Percentiles rank a stretch among this genome's conserved stretches.
Evolutionary conservation across 1,284 basidiomycete species (phyloP).

Genomic region (Ganoderma leucocontextum): DNA sequence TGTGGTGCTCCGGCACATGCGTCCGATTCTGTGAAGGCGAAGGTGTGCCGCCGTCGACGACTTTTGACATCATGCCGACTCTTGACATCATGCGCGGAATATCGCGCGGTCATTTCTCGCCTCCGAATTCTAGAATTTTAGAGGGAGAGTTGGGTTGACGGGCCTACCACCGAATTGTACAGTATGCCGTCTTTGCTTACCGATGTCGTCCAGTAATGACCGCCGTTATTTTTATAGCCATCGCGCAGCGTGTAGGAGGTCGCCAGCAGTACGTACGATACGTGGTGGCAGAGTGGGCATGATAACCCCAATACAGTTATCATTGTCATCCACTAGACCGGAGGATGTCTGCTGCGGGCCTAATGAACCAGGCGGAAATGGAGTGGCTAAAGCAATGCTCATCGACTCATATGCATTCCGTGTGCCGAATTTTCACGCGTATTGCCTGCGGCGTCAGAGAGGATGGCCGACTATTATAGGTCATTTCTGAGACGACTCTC

Average conservation of each 20-base stretch:
- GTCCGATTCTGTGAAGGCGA: slow-evolving; percentile 1
- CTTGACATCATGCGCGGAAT: background rate
- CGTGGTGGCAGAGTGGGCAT: background rate
- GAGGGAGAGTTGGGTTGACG: background rate
- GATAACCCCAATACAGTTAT: background rate
- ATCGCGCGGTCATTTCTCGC: slow-evolving; percentile 2
- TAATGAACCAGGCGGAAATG: background rate
- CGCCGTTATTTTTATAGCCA: background rate
- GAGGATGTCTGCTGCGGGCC: background rate
- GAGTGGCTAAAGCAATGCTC: background rate
- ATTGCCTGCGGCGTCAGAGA: background rate
- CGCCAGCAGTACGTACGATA: background rate
- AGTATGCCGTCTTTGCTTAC: background rate
- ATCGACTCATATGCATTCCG: background rate
- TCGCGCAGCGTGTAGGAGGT: background rate
- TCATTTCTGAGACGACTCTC: background rate
- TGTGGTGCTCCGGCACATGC: background rate
- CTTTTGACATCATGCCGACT: background rate
- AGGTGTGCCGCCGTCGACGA: background rate
- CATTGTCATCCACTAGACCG: background rate
- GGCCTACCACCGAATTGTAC: background rate
- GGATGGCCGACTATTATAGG: background rate
- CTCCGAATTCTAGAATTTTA: background rate
- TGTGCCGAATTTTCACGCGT: background rate
- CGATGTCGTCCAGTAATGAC: background rate